A percentile compares a stretch with the other conserved stretches of the same genome.
These are phyloP conservation scores for Pezicula carpinea DNA, from an alignment of 2,329 filamentous ascomycete species.

Conservation along the genomic window DNA sequence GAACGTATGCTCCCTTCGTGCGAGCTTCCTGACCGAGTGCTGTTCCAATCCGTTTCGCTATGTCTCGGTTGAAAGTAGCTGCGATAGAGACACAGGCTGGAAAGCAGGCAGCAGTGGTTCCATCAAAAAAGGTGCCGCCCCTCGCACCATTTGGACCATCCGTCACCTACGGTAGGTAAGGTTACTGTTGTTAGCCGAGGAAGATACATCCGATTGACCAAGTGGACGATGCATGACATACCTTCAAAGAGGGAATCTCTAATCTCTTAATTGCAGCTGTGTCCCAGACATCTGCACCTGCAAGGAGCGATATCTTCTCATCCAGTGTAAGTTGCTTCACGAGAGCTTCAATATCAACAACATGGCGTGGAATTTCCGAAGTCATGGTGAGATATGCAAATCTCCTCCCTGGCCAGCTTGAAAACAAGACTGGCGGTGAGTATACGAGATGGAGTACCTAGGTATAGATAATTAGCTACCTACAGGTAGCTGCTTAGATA, in stretches of 20 bases:
- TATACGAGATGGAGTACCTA: not conserved
- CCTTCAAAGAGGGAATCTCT: conserved; percentile 26
- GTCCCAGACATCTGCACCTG: conserved; percentile 23
- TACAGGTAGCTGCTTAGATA: not conserved
- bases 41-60: conserved; percentile 22
- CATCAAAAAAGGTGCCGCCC: conserved; percentile 24
- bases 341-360: conserved; percentile 3
- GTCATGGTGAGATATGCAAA: too few relatives aligned
- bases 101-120: conserved; percentile 24
- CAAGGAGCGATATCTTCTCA: conserved; percentile 27
- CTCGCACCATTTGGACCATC: conserved; percentile 29
- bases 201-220: not conserved
- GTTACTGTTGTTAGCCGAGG: not conserved
- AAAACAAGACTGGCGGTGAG: too few relatives aligned
- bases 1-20: conserved; percentile 26
- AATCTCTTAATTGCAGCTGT: conserved; percentile 23
- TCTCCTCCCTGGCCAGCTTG: too few relatives aligned
- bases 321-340: conserved; percentile 25
- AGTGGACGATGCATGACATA: conserved; percentile 4
- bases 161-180: conserved; percentile 7
- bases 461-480: not conserved
- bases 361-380: too few relatives aligned
- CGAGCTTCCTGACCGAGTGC: conserved; percentile 23
- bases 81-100: conserved; percentile 24
- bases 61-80: conserved; percentile 26